Evolutionary conservation across 352 stramenopile species (phyloP).

Genomic region (Globisporangium spinosum): DNA sequence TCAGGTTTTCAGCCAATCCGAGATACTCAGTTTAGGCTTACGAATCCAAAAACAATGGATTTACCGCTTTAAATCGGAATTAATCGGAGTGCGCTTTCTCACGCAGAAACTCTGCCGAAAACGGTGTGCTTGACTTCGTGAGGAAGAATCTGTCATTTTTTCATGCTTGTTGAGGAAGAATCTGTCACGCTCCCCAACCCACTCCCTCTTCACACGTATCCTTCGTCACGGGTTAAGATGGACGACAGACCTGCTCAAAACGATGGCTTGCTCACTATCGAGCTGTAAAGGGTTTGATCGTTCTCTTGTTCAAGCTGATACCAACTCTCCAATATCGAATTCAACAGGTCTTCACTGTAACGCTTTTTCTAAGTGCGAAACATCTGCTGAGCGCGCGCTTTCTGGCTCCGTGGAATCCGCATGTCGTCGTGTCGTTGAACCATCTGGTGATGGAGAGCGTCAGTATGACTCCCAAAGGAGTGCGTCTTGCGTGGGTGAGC

Average conservation of each 20-base stretch:
- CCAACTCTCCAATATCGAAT: neutral
- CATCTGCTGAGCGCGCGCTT: neutral
- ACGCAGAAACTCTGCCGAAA: too few species aligned
- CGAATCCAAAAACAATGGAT: too few species aligned
- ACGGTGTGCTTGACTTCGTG: too few species aligned
- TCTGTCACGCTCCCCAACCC: too few species aligned
- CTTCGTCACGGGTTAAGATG: neutral
- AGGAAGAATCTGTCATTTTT: too few species aligned
- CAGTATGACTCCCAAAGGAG: neutral
- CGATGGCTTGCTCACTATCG: neutral
- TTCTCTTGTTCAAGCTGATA: neutral
- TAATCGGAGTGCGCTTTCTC: too few species aligned
- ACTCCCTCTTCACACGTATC: slow-evolving; percentile 10
- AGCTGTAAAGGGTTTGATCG: neutral
- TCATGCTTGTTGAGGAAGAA: too few species aligned
- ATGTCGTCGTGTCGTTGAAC: neutral
- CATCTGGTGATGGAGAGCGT: slow-evolving; percentile 4
- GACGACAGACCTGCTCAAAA: neutral
- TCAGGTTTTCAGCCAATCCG: too few species aligned
- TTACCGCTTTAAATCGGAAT: too few species aligned
- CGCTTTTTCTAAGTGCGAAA: neutral
- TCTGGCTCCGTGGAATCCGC: neutral
- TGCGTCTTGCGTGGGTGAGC: neutral
- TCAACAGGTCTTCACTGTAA: neutral
- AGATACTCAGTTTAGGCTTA: too few species aligned